Evolutionary conservation across 371 early-diverging fungal species (phyloP), one percentile per base, ranked within the genome.

Genomic region (Mortierella sp.): DNA sequence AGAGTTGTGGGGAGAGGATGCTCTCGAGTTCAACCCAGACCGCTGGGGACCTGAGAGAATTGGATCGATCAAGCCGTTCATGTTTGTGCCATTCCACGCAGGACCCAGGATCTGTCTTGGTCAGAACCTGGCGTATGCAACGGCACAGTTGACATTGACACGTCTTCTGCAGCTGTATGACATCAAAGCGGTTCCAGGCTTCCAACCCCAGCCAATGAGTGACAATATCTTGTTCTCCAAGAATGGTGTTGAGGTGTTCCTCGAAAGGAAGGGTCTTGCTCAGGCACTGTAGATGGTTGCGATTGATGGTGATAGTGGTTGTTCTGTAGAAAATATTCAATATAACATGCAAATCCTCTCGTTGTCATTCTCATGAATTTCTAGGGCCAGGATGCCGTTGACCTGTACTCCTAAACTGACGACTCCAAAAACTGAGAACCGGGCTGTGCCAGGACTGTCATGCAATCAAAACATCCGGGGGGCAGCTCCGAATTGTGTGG

Each of bases 11-110:
- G 76, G 76, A n/a, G 65, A 74, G 23, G 69, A 74, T 51, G 65
- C 58, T 2, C 54, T 64, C n/a, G 65, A 62, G 27, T 74, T 74
- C 54, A 51, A 74, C 24, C 76, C 76, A 21, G 76, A 74, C 47
- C 76, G 76, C 3, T 74, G 76, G 76, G 76, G 76, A 14, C 76
- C 76, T 21, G 76, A 68, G 26, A 64, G 76, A 6, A 65, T 74
- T 5, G 58, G 65, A 10, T 48, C 47, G 52, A 74, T 74, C 62
- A 60, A 57, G 43, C 76, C 69, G 10, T 74, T 74, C 52, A 74
- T 74, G 76, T 74, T 74, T 74, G 76, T 74, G 24, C 76, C 76
- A 12, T 74, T 74, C 55, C 76, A 74, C 19, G 76, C 76, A 9
- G 76, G 76, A 4, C 76, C 76, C 1, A 49, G 76, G 1, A 74